Evolutionary conservation across 2,329 filamentous ascomycete species (phyloP), one percentile per base, ranked within the genome.

Genomic region (Diaporthe amygdali): DNA sequence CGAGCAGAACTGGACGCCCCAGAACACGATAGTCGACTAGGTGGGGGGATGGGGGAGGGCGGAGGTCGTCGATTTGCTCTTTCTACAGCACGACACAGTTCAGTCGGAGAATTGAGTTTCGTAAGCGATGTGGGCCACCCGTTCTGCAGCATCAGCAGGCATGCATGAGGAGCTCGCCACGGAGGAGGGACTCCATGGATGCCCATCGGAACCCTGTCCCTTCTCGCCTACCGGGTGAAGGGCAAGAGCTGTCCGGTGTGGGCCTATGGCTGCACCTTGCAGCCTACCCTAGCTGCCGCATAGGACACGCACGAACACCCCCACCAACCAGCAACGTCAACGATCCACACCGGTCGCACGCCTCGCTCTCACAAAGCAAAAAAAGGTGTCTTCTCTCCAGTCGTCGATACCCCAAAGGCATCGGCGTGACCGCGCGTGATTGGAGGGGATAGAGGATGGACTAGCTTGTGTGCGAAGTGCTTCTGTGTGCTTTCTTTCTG

Each of bases 1-100:
- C 76, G 86, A 89, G 74, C 81, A 84, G 70, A 85, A 87, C 68
- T 91, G 89, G 89, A 80, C 83, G 73, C 83, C 84, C 8, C 79
- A 81, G 54, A 61, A 71, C 17, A 55, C 72, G 27, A 55, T 66
- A 56, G 64, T 71, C 61, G 72, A 69, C 30, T 69, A 64, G 39
- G 54, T 27, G 30, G 30, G 59, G 9, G n/a, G 30, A 34, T 34
- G 27, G 46, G 14, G 32, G 17, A 55, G 63, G 63, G 37, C 47
- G 63, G 30, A 37, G 22, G 34, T 27, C 20, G 32, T 54, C 63
- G 44, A 27, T 44, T 32, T 47, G 39, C 39, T 39, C 47, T 37
- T 55, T 55, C 49, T 55, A 34, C 51, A 63, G 56, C n/a, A 22
- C 22, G 27, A 37, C 41, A 41, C 15, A 59, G 37, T 17, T 17